Evolutionary conservation across 768 basidiomycete species (phyloP), one percentile per base, ranked within the genome.

Genomic region (Zangia roseola): DNA sequence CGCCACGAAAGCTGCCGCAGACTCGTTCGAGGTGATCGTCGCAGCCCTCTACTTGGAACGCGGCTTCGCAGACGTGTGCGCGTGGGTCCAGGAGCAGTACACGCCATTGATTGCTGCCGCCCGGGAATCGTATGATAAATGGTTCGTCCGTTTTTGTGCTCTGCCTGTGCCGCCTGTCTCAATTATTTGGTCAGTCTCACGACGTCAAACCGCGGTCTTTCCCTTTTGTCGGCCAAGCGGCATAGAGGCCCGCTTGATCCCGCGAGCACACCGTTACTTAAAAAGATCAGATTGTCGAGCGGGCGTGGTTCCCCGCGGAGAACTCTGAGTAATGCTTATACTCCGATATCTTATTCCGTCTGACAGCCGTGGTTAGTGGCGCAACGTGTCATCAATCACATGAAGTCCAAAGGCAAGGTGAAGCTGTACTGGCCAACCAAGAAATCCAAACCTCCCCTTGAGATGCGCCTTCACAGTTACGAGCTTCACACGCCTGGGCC

Each of bases 11-110:
- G 67, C 64, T 12, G 73, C 63, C 6, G 78, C 74, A 14, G 78
- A 78, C 53, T 68, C 74, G 9, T 74, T 76, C 55, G 76, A 78
- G 55, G 71, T 73, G 12, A 69, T 77, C 19, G 69, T 78, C 2
- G 76, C 70, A n/a, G 70, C 69, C 6, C 73, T 71, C 48, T 71
- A 73, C 55, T 47, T 67, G 43, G 73, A 78, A 47, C 50, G 58
- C 33, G 74, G 77, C 5, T 64, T 69, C 26, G 55, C 64, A 31
- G 65, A 63, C 30, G 69, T 77, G 30, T 65, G 62, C 37, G 36
- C 58, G 3, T 78, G 75, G 73, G 64, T 74, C 2, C 59, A 60
- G 45, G 64, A 68, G 21, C 63, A 71, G 39, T 78, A 72, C 45
- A 48, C 50, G 1, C 75, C 72, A 4, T 58, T 78, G 28, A 63